phyloP scores from a whole-genome alignment of 2,329 filamentous ascomycete species.

The Cladosporium halotolerans region DNA sequence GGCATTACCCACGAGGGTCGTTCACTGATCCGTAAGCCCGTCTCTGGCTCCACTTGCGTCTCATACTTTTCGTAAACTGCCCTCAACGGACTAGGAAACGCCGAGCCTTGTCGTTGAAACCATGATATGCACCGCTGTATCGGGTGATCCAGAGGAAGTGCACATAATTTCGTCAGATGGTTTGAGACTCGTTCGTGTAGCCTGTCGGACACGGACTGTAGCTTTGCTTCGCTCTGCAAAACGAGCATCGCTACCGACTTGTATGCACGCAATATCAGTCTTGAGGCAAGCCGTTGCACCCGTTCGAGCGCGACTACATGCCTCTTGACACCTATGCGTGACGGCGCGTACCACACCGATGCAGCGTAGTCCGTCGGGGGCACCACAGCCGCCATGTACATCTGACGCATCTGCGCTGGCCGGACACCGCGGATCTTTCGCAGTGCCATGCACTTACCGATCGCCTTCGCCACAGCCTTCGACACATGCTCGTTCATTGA shows the following conservation, averaged over 20 bases:
- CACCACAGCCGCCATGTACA: neutral
- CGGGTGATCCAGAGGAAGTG: slow-evolving; percentile 1
- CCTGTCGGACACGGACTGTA: neutral
- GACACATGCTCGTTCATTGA: neutral
- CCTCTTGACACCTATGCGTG: neutral
- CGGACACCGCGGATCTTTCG: neutral
- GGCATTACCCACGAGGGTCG: neutral
- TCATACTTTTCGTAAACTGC: neutral
- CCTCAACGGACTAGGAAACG: neutral
- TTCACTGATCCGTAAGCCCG: neutral
- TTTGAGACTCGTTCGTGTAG: neutral
- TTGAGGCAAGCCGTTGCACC: neutral
- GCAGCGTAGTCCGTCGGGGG: neutral
- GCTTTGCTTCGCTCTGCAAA: neutral
- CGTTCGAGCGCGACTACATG: neutral
- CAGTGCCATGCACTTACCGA: neutral
- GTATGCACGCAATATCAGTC: neutral
- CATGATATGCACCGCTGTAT: slow-evolving; percentile 1
- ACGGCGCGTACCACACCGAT: neutral
- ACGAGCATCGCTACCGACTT: neutral
- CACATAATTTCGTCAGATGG: neutral
- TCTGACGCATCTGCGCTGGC: neutral
- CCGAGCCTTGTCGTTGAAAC: neutral
- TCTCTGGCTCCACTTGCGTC: neutral
- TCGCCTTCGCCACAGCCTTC: neutral